These are phyloP conservation scores for Pezicula neosporulosa DNA, from an alignment of 2,329 filamentous ascomycete species.

Conservation along the genomic window DNA sequence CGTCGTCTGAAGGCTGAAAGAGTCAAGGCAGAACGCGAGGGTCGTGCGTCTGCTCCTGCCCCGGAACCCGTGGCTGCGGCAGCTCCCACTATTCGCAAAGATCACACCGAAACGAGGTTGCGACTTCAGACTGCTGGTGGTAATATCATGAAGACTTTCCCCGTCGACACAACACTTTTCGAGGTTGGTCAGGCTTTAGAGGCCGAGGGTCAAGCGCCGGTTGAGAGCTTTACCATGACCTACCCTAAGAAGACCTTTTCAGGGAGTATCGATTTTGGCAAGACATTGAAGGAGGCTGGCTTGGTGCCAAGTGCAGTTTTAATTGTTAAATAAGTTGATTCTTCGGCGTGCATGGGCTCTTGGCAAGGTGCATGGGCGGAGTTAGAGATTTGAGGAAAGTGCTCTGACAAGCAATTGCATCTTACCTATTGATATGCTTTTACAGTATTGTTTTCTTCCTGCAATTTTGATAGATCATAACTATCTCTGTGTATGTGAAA, in stretches of 20 bases:
- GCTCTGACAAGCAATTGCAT: no score
- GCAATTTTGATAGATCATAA: no score
- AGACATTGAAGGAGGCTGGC: constrained; percentile 90
- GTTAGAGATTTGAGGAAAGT: no score
- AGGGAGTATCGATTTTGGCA: constrained; percentile 71
- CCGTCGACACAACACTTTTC: constrained; percentile 87
- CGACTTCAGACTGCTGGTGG: constrained; percentile 74
- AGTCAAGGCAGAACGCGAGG: constrained; percentile 82
- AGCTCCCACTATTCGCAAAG: constrained; percentile 49
- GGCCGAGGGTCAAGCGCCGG: constrained; percentile 66
- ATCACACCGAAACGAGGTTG: constrained; percentile 77
- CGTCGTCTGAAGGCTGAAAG: constrained; percentile 80
- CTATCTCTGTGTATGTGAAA: no score
- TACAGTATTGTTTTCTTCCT: no score
- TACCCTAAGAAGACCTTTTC: constrained; percentile 82
- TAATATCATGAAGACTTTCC: constrained; percentile 82
- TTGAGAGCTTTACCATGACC: constrained; percentile 77
- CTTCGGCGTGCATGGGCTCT: no score
- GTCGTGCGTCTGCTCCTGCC: constrained; percentile 39
- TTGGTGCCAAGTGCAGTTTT: constrained; percentile 88
- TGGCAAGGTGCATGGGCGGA: no score
- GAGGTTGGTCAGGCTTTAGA: constrained; percentile 79
- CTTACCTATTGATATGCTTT: no score
- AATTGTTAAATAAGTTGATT: constrained; percentile 55
- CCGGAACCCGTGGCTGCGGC: constrained; percentile 38